Percentiles rank a stretch among this genome's conserved stretches.
phyloP scores from a whole-genome alignment of 768 basidiomycete species.

The Kwoniella europaea region DNA sequence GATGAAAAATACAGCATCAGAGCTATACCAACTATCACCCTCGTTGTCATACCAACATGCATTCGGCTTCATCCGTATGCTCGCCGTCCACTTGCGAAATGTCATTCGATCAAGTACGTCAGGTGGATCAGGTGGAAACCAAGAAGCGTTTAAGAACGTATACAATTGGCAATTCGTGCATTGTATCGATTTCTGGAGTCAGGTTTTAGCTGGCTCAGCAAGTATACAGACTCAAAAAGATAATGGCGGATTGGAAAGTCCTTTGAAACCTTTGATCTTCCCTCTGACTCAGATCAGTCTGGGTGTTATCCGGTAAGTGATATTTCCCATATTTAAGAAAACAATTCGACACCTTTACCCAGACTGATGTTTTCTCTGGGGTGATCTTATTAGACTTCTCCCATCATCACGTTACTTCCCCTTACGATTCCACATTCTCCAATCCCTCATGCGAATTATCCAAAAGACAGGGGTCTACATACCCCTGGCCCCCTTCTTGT shows the following conservation, averaged over 20 bases:
- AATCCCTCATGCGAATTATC: slow-evolving; percentile 83
- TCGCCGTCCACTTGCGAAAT: slow-evolving; percentile 84
- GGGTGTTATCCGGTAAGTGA: slow-evolving; percentile 84
- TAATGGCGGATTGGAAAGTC: slow-evolving; percentile 68
- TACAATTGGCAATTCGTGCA: slow-evolving; percentile 99
- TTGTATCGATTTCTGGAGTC: slow-evolving; percentile 92
- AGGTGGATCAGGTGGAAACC: slow-evolving; percentile 35
- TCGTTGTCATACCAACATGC: slow-evolving; percentile 77
- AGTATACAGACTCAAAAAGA: slow-evolving; percentile 65
- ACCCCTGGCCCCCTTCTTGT: slow-evolving; percentile 81
- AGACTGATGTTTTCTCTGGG: no score
- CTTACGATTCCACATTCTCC: slow-evolving; percentile 88
- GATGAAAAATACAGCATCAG: slow-evolving; percentile 97
- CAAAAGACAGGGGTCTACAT: slow-evolving; percentile 83
- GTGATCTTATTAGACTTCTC: slow-evolving; percentile 68
- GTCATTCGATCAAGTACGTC: slow-evolving; percentile 46
- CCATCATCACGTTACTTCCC: slow-evolving; percentile 91
- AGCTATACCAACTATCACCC: slow-evolving; percentile 77
- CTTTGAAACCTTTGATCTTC: slow-evolving; percentile 85
- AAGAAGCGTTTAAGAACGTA: slow-evolving; percentile 91
- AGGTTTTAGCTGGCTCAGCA: slow-evolving; percentile 83
- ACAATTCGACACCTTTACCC: no score
- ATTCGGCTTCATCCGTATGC: slow-evolving; percentile 91
- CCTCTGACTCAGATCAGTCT: slow-evolving; percentile 92
- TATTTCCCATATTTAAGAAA: not conserved